These are phyloP conservation scores for Podila minutissima DNA, from an alignment of 192 early-diverging fungal species.

Conservation along the genomic window DNA sequence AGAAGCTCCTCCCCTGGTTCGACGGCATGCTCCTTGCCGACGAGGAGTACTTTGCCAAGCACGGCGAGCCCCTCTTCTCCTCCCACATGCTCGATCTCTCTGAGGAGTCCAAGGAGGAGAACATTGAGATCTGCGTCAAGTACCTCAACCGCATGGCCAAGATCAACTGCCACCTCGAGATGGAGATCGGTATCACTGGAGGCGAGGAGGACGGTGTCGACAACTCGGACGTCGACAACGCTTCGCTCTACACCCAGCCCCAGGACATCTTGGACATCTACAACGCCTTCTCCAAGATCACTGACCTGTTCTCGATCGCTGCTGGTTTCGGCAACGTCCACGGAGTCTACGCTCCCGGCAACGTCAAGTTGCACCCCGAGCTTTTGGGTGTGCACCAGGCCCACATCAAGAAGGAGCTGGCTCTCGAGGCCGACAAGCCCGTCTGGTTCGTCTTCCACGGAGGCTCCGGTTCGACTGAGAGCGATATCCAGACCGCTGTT, in stretches of 20 bases:
- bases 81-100: constrained; percentile 99
- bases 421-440: constrained; percentile 71
- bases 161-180: constrained; percentile 91
- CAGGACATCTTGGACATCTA: constrained; percentile 97
- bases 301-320: constrained; percentile 94
- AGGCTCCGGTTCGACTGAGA: constrained; percentile 86
- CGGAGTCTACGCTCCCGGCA: constrained; percentile 96
- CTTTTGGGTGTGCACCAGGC: constrained; percentile 92
- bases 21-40: constrained; percentile 97
- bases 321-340: constrained; percentile 97
- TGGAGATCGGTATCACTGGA: constrained; percentile 99
- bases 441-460: constrained; percentile 99
- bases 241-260: constrained; percentile 92
- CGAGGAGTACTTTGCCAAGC: constrained; percentile 92
- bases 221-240: constrained; percentile 93
- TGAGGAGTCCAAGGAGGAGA: constrained; percentile 93
- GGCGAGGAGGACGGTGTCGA: constrained; percentile 99
- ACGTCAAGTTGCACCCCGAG: constrained; percentile 94
- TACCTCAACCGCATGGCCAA: constrained; percentile 93
- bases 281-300: constrained; percentile 86
- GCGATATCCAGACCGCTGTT: constrained; percentile 87
- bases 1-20: constrained; percentile 97
- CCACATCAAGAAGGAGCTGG: constrained; percentile 78
- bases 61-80: constrained; percentile 96
- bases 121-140: constrained; percentile 89